phyloP scores from a whole-genome alignment of 306 rosid genomes.

The Cajanus cajan region DNA sequence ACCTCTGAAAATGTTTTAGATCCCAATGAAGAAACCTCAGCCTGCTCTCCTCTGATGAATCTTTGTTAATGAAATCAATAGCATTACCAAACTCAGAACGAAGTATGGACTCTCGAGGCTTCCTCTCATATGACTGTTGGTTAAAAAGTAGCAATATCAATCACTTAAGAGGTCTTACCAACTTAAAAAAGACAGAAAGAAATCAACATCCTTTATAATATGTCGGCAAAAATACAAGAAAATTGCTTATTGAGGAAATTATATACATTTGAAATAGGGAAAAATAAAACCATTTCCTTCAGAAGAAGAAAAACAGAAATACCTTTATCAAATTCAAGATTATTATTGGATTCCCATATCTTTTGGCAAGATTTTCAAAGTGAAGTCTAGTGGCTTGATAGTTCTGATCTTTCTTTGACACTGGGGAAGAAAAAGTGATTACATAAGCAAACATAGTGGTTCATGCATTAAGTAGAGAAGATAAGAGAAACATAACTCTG shows the following conservation, averaged over 20 bases:
- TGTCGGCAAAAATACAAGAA: not conserved
- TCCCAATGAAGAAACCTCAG: slow-evolving; percentile 85
- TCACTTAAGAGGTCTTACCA: not conserved
- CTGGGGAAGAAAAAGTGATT: slow-evolving; percentile 34
- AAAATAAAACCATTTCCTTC: slow-evolving; percentile 2
- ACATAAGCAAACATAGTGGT: not conserved
- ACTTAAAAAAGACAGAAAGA: not conserved
- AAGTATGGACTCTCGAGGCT: slow-evolving; percentile 77
- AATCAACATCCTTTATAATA: not conserved
- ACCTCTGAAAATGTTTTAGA: slow-evolving; percentile 51
- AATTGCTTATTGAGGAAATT: slow-evolving; percentile 1
- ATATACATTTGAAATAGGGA: not conserved
- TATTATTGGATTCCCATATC: slow-evolving; percentile 83
- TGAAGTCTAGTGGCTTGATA: slow-evolving; percentile 79
- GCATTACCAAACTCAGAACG: slow-evolving; percentile 79
- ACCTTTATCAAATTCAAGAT: slow-evolving; percentile 87
- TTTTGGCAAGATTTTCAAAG: slow-evolving; percentile 65
- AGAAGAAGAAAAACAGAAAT: not conserved
- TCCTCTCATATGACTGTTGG: slow-evolving; percentile 64
- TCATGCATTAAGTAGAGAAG: not conserved
- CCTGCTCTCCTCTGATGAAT: slow-evolving; percentile 46
- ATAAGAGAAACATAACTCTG: not conserved
- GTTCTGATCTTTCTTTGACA: slow-evolving; percentile 62
- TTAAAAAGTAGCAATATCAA: slow-evolving; percentile 3
- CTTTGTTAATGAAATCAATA: slow-evolving; percentile 58